A percentile compares a stretch with the other conserved stretches of the same genome.
These are phyloP conservation scores for Heliamphora pulchella DNA, from an alignment of 179 eudicot genomes.

Conservation along the genomic window DNA sequence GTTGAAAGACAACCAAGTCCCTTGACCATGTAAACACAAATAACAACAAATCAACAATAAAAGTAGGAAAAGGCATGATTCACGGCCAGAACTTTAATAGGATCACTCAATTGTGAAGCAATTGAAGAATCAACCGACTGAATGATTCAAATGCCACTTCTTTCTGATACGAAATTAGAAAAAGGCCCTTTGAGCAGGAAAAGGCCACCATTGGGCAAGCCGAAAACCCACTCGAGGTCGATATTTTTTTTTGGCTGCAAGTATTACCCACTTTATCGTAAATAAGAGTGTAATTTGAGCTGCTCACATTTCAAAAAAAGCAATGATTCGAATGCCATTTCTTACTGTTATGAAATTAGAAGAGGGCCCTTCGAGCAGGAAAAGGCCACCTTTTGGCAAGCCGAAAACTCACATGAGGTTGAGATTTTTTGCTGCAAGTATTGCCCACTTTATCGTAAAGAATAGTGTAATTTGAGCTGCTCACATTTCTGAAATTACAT, in stretches of 20 bases:
- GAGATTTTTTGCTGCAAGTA: constrained; percentile 28
- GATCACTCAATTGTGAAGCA: not conserved
- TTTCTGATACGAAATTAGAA: not conserved
- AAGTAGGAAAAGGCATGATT: not conserved
- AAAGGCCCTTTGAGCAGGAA: constrained; percentile 16
- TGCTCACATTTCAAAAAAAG: constrained; percentile 62
- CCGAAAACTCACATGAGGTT: constrained; percentile 16
- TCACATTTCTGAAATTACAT: constrained; percentile 67
- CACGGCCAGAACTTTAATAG: not conserved
- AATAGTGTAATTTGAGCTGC: constrained; percentile 69
- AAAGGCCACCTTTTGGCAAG: constrained; percentile 14
- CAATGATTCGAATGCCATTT: constrained; percentile 22
- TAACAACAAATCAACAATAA: not conserved
- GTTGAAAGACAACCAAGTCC: constrained; percentile 8
- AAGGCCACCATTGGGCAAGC: constrained; percentile 14
- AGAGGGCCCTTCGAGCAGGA: constrained; percentile 16
- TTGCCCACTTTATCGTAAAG: constrained; percentile 42
- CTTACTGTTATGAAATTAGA: not conserved
- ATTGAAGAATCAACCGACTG: not conserved
- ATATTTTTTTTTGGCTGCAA: constrained; percentile 26
- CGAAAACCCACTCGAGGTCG: constrained; percentile 16
- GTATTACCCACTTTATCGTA: constrained; percentile 39
- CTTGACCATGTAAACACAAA: not conserved
- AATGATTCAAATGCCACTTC: not conserved
- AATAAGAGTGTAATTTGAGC: constrained; percentile 64